Evolutionary conservation across 495 filamentous ascomycete genomes (phyloP), one percentile per base, ranked within the genome.

Genomic region (Tuber borchii): DNA sequence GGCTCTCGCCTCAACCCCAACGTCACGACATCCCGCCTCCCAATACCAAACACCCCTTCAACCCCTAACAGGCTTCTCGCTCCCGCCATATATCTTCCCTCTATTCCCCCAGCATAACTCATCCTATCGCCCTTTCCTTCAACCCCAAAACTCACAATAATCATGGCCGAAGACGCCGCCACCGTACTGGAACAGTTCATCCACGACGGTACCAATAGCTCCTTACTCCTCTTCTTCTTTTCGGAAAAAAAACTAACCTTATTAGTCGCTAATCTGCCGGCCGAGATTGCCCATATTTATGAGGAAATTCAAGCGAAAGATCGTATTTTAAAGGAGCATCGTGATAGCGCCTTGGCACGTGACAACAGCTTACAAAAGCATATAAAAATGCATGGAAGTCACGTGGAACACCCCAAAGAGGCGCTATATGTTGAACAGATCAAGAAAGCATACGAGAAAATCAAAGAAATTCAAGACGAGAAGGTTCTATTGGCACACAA

Each of bases 241-340:
- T 39, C 43, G 2, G 19, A 34, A 17, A 72, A 19, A 43, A 72
- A 43, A 77, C 78, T 79, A n/a, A 83, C 56, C 44, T 37, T 7
- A 22, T 82, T 85, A 87, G 91, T 91, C 43, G 92, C 94, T 44
- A 98, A 97, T 81, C 87, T 97, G 12, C 94, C 95, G 26, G 91
- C 91, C 19, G 95, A 99, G 84, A 92, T 98, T 74, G 90, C 90
- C 46, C 95, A 97, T 86, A 86, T 97, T 78, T 92, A 97, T 84
- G 95, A 97, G 82, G 95, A 99, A 85, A 93, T 98, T 44, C 89
- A 91, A 81, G 92, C 93, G 75, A 97, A 97, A 85, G 95, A 99
- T 82, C 89, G 89, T 73, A 84, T 88, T 56, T 91, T 94, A 81
- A 87, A 91, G 79, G 92, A 94, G 48, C 92, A 90, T 81, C 86